A percentile compares a stretch with the other conserved stretches of the same genome.
These are phyloP conservation scores for Phaffia australis DNA, from an alignment of 768 basidiomycete species.

Conservation along the genomic window DNA sequence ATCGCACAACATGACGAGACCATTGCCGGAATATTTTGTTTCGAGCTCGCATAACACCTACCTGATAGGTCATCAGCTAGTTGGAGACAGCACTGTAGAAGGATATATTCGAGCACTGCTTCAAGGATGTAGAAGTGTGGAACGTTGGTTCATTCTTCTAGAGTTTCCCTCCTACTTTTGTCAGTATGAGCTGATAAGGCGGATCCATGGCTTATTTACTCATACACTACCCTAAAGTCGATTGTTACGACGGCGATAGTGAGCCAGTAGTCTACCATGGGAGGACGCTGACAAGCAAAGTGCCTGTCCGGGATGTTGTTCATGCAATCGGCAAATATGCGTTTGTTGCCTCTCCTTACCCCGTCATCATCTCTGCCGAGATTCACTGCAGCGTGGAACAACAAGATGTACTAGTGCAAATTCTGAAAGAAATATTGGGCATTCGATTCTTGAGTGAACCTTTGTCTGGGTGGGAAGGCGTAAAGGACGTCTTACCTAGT, in stretches of 20 bases:
- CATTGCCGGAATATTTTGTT: slow-evolving; percentile 76
- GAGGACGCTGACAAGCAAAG: slow-evolving; percentile 72
- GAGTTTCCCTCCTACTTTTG: not conserved
- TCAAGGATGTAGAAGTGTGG: slow-evolving; percentile 84
- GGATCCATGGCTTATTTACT: not conserved
- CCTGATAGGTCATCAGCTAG: slow-evolving; percentile 43
- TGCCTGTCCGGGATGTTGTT: slow-evolving; percentile 69
- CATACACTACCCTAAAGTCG: slow-evolving; percentile 49
- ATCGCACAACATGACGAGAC: slow-evolving; percentile 77
- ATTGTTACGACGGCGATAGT: slow-evolving; percentile 74
- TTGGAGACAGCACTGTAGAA: slow-evolving; percentile 76
- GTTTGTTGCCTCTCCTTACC: slow-evolving; percentile 80
- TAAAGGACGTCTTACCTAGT: slow-evolving; percentile 54
- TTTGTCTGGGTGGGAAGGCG: slow-evolving; percentile 42
- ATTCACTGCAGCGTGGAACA: slow-evolving; percentile 69
- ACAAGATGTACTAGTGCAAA: slow-evolving; percentile 65
- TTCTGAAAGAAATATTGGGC: slow-evolving; percentile 58
- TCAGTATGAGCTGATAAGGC: not conserved
- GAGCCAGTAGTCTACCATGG: slow-evolving; percentile 85
- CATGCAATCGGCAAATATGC: slow-evolving; percentile 77
- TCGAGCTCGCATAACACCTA: slow-evolving; percentile 73
- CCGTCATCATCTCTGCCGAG: slow-evolving; percentile 86
- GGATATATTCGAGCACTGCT: slow-evolving; percentile 85
- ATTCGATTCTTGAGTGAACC: slow-evolving; percentile 44
- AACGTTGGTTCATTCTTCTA: slow-evolving; percentile 49